Percentiles rank a stretch among this genome's conserved stretches.
Evolutionary conservation across 2,329 filamentous ascomycete species (phyloP).

Genomic region (Amauroascus verrucosus): DNA sequence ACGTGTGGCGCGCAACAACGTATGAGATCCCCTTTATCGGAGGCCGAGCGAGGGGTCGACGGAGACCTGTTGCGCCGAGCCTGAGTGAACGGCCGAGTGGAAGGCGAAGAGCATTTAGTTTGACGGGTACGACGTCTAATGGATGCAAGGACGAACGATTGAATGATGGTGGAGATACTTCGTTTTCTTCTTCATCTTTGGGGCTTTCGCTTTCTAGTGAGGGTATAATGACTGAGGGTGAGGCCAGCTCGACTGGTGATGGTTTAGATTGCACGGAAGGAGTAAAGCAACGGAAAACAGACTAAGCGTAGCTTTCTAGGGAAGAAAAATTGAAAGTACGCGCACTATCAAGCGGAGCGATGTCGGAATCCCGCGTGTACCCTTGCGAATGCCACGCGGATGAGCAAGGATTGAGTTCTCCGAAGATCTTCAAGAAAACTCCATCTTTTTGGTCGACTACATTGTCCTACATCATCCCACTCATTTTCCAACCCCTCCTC

Average conservation of each 20-base stretch:
- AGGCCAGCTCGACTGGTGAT: background rate
- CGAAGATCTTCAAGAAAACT: background rate
- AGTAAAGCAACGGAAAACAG: conserved; percentile 4
- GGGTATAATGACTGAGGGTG: background rate
- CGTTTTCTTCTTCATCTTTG: conserved; percentile 1
- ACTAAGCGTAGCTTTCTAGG: background rate
- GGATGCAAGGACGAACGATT: conserved; percentile 1
- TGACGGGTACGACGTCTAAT: conserved; percentile 21
- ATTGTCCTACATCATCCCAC: conserved; percentile 2
- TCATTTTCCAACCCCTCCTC: background rate
- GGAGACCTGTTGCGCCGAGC: conserved; percentile 52
- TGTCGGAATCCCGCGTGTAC: background rate
- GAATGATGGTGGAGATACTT: background rate
- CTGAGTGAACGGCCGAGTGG: conserved; percentile 48
- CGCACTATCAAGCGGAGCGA: background rate
- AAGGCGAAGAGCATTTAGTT: conserved; percentile 24
- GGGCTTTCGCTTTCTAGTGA: background rate
- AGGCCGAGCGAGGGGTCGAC: conserved; percentile 50
- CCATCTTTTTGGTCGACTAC: background rate
- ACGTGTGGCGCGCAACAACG: conserved; percentile 47
- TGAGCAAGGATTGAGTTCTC: background rate
- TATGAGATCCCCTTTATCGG: conserved; percentile 53
- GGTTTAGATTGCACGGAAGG: background rate
- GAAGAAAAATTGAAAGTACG: background rate
- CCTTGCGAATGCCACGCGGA: conserved; percentile 2